A percentile compares a stretch with the other conserved stretches of the same genome.
Evolutionary conservation across 805 yeast species (phyloP).

Genomic region (Komagataella mondaviorum): DNA sequence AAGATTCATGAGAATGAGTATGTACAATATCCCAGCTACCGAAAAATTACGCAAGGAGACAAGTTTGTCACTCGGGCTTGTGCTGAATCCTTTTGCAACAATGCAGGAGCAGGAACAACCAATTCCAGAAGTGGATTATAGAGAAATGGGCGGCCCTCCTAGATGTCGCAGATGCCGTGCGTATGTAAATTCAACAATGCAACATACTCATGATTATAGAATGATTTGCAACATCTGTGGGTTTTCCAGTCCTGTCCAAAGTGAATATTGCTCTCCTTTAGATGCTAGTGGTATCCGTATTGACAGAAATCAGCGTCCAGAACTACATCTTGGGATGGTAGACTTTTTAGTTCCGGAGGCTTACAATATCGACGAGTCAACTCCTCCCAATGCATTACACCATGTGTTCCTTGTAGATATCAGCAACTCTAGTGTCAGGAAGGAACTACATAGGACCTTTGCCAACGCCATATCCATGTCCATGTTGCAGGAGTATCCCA

Average conservation of each 20-base stretch:
- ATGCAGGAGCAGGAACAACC: constrained; percentile 31
- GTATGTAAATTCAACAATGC: constrained; percentile 77
- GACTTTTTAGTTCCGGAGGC: constrained; percentile 70
- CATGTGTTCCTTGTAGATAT: constrained; percentile 69
- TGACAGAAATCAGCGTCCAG: constrained; percentile 58
- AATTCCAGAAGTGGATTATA: constrained; percentile 59
- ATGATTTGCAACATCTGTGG: constrained; percentile 83
- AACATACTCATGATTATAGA: constrained; percentile 41
- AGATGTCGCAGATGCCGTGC: constrained; percentile 89
- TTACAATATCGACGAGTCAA: constrained; percentile 38
- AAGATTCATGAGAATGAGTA: constrained; percentile 58
- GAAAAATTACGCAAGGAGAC: constrained; percentile 59
- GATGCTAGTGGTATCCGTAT: constrained; percentile 49
- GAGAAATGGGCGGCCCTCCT: constrained; percentile 50
- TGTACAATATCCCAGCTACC: constrained; percentile 72
- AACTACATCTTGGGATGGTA: constrained; percentile 69
- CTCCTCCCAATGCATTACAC: constrained; percentile 35
- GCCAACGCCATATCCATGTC: constrained; percentile 59
- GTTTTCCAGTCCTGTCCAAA: constrained; percentile 56
- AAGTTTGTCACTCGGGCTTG: constrained; percentile 68
- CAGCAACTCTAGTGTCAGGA: constrained; percentile 40
- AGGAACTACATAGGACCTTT: constrained; percentile 46
- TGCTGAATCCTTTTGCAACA: constrained; percentile 78
- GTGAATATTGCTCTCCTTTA: constrained; percentile 49
- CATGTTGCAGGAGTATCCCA: constrained; percentile 24